These are phyloP conservation scores for Chlorella vulgaris DNA, from an alignment of 139 green algal genomes.

Conservation along the genomic window DNA sequence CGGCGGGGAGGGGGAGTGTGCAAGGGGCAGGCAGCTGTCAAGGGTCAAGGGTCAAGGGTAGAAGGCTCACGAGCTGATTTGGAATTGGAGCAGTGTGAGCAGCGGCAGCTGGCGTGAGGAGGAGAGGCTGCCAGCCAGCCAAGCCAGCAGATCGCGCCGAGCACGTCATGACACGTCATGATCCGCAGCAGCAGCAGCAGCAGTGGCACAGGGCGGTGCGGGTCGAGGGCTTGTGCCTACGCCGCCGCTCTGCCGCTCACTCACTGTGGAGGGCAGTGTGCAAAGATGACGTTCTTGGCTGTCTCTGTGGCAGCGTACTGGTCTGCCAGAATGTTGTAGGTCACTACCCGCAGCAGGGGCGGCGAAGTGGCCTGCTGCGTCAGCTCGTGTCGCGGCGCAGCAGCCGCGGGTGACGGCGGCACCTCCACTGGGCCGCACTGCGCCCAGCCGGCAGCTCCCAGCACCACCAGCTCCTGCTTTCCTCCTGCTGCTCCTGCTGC, in stretches of 20 bases:
- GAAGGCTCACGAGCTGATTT: background rate
- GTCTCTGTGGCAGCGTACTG: slow-evolving; percentile 81
- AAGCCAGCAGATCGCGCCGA: too few species aligned
- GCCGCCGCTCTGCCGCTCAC: too few species aligned
- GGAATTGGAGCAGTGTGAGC: too few species aligned
- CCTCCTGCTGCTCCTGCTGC: too few species aligned
- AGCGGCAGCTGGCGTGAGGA: too few species aligned
- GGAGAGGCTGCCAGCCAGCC: too few species aligned
- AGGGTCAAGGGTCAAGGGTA: background rate
- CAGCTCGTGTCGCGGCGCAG: slow-evolving; percentile 17
- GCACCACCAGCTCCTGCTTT: background rate
- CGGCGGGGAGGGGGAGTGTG: background rate
- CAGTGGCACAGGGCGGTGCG: too few species aligned
- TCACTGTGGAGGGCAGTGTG: slow-evolving; percentile 67
- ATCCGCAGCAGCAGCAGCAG: too few species aligned
- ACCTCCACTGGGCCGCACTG: slow-evolving; percentile 49
- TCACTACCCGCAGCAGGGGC: slow-evolving; percentile 72
- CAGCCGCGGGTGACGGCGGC: slow-evolving; percentile 41
- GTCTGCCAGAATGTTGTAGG: slow-evolving; percentile 95
- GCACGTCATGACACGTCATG: too few species aligned
- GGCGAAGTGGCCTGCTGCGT: slow-evolving; percentile 9
- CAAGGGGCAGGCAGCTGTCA: background rate
- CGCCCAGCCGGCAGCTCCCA: background rate
- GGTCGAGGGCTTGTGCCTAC: too few species aligned
- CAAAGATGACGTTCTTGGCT: slow-evolving; percentile 76